These are phyloP conservation scores for Mortierella antarctica DNA, from an alignment of 192 early-diverging fungal genomes.

Conservation along the genomic window DNA sequence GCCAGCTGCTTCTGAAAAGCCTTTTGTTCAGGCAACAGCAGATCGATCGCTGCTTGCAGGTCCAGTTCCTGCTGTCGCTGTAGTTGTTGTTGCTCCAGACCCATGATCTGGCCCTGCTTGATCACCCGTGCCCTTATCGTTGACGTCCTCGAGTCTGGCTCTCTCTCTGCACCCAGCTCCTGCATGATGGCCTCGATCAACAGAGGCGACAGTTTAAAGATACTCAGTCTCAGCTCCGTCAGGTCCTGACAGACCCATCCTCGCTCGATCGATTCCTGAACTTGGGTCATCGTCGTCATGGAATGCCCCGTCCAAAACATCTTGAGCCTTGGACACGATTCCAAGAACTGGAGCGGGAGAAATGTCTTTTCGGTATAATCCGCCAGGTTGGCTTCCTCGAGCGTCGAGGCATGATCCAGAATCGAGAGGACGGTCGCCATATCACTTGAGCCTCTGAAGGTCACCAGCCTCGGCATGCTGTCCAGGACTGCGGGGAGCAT, in stretches of 20 bases:
- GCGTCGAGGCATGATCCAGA: constrained; percentile 9
- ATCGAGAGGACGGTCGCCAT: constrained; percentile 20
- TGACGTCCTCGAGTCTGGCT: neutral
- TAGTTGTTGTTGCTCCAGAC: neutral
- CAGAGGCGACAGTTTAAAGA: constrained; percentile 15
- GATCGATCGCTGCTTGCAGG: neutral
- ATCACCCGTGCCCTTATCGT: neutral
- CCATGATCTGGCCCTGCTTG: neutral
- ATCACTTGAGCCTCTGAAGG: constrained; percentile 24
- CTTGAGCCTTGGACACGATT: constrained; percentile 22
- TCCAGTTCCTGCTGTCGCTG: neutral
- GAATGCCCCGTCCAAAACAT: constrained; percentile 8
- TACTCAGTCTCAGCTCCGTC: constrained; percentile 21
- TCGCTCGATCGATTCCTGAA: constrained; percentile 11
- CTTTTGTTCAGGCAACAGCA: neutral
- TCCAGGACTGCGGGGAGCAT: constrained; percentile 29
- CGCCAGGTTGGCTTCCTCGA: constrained; percentile 31
- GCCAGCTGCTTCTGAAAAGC: neutral
- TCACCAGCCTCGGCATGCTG: neutral
- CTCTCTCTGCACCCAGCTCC: constrained; percentile 13
- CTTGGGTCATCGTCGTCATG: constrained; percentile 14
- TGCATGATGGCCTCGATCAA: constrained; percentile 35
- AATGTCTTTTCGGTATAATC: constrained; percentile 19
- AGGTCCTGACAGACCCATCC: constrained; percentile 32
- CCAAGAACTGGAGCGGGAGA: constrained; percentile 27